Conservation (phyloP, 352 stramenopile species). For the Globisporangium emineosum region DNA sequence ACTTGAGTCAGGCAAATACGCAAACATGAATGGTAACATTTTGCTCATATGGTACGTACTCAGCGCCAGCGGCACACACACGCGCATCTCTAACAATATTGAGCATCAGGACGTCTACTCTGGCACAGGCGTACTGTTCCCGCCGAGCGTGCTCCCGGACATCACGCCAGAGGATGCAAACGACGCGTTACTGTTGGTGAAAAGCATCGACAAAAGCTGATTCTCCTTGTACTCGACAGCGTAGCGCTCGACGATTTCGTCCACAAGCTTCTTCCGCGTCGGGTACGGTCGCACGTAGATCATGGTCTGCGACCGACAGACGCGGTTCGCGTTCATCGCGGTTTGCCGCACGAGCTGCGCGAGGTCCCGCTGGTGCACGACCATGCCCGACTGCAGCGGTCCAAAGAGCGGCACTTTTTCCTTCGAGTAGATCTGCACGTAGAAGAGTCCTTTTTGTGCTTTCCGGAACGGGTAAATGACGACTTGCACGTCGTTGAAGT, state of each 20-base stretch:
- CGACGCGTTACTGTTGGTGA: conserved; percentile 30
- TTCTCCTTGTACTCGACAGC: conserved; percentile 84
- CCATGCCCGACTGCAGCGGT: conserved; percentile 80
- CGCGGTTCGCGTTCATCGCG: conserved; percentile 86
- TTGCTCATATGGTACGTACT: background rate
- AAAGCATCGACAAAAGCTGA: conserved; percentile 75
- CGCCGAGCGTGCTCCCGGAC: background rate
- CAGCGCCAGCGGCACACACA: background rate
- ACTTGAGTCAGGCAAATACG: background rate
- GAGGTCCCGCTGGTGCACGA: conserved; percentile 69
- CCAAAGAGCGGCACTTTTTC: conserved; percentile 80
- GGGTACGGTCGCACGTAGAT: conserved; percentile 84
- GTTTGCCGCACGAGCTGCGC: conserved; percentile 78
- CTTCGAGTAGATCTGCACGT: conserved; percentile 81
- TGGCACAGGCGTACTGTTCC: background rate
- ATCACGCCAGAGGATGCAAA: background rate
- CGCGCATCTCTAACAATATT: background rate
- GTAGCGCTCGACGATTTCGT: conserved; percentile 87
- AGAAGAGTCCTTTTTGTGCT: conserved; percentile 59
- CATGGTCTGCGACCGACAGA: conserved; percentile 78
- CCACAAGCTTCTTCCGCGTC: conserved; percentile 84
- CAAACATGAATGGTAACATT: background rate
- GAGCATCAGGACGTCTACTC: background rate
- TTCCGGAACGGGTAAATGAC: conserved; percentile 77
- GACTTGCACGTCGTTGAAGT: conserved; percentile 88